These are phyloP conservation scores for Zoysia japonica DNA, from an alignment of 176 grass and related monocot species.

Conservation along the genomic window DNA sequence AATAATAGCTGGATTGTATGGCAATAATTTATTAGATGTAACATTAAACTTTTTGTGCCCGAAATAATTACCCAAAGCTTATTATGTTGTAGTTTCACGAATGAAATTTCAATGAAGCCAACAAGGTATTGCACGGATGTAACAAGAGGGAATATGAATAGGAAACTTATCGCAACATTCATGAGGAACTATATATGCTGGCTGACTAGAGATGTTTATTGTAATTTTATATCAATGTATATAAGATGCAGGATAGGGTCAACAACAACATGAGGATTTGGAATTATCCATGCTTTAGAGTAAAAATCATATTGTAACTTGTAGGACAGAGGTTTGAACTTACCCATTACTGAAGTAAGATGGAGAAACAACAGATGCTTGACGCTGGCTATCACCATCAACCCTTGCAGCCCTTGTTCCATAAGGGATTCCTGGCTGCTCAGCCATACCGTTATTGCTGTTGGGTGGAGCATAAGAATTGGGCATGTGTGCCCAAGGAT, in stretches of 20 bases:
- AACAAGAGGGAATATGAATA: constrained; percentile 8
- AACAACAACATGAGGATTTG: background rate
- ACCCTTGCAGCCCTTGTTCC: constrained; percentile 58
- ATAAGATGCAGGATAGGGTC: no score
- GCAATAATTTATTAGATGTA: background rate
- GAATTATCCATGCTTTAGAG: background rate
- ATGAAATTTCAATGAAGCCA: background rate
- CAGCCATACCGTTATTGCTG: constrained; percentile 37
- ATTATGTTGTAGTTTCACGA: background rate
- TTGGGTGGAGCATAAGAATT: constrained; percentile 60
- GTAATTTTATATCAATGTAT: background rate
- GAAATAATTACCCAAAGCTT: background rate
- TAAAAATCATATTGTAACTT: background rate
- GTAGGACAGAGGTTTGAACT: constrained; percentile 27
- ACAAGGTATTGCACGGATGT: constrained; percentile 1
- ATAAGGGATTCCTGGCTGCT: constrained; percentile 57
- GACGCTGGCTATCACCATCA: constrained; percentile 53
- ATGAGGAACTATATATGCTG: background rate
- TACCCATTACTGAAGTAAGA: constrained; percentile 64
- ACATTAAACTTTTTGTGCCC: background rate
- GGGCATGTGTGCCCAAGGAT: constrained; percentile 58
- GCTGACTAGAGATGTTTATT: background rate
- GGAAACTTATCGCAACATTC: background rate
- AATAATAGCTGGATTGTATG: background rate
- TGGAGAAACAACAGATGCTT: constrained; percentile 53